These are phyloP conservation scores for Mortierella antarctica DNA, from an alignment of 192 early-diverging fungal genomes.

Conservation along the genomic window DNA sequence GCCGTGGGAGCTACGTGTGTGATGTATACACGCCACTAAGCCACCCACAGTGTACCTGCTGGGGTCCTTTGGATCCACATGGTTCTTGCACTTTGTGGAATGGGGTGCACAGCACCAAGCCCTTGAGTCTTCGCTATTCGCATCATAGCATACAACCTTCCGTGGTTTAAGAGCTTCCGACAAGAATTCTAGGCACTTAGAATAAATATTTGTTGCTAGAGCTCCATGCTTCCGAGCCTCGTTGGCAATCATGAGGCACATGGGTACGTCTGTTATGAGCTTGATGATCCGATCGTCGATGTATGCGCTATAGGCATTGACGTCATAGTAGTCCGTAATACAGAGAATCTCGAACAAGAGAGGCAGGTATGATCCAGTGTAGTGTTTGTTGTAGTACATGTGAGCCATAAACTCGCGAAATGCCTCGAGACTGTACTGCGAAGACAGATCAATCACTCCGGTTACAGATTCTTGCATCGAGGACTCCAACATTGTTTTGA, in stretches of 20 bases:
- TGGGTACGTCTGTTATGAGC: slow-evolving; percentile 19
- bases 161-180: neutral
- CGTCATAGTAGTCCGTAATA: slow-evolving; percentile 20
- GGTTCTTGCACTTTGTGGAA: slow-evolving; percentile 4
- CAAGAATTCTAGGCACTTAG: slow-evolving; percentile 5
- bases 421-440: neutral
- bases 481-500: slow-evolving; percentile 22
- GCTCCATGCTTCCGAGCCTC: slow-evolving; percentile 26
- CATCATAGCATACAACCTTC: neutral
- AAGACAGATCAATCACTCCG: slow-evolving; percentile 20
- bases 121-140: slow-evolving; percentile 1
- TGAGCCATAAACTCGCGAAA: slow-evolving; percentile 29
- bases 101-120: slow-evolving; percentile 20
- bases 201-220: slow-evolving; percentile 10
- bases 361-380: slow-evolving; percentile 10
- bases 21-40: slow-evolving; percentile 12
- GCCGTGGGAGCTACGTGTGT: neutral
- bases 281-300: slow-evolving; percentile 12
- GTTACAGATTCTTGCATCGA: slow-evolving; percentile 25
- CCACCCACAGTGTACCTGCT: slow-evolving; percentile 1
- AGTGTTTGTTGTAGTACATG: slow-evolving; percentile 23
- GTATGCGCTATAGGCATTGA: slow-evolving; percentile 9
- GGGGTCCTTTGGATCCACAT: neutral
- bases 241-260: slow-evolving; percentile 14
- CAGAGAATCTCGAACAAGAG: slow-evolving; percentile 26